Evolutionary conservation across 257 asterid species (phyloP).

Genomic region (Solanum virginianum): DNA sequence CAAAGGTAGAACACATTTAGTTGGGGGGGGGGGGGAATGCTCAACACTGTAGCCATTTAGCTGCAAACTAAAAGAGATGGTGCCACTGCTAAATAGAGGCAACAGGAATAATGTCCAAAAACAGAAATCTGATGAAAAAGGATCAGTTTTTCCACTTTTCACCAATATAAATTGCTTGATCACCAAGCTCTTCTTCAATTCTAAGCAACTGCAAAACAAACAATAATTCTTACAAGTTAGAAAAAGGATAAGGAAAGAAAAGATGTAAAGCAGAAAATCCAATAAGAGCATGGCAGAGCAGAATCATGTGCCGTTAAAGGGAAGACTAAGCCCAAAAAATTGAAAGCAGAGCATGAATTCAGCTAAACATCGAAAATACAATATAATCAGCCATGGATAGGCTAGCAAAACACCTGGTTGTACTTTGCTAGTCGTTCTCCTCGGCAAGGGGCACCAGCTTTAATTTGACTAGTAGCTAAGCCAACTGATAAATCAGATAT

Average conservation of each 20-base stretch:
- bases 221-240: neutral
- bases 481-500: constrained; percentile 94
- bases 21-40: neutral
- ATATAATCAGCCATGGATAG: neutral
- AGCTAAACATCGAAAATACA: neutral
- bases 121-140: neutral
- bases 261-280: neutral
- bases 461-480: constrained; percentile 71
- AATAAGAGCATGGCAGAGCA: neutral
- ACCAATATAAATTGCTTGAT: constrained; percentile 66
- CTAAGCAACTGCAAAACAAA: constrained; percentile 59
- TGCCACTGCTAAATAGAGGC: neutral
- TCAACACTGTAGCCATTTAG: neutral
- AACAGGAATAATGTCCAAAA: neutral
- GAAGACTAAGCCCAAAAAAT: neutral
- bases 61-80: neutral
- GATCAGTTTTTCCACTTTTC: constrained; percentile 78
- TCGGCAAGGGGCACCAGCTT: constrained; percentile 98
- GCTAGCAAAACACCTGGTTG: constrained; percentile 61
- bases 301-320: neutral
- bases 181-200: constrained; percentile 94
- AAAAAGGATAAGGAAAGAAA: neutral
- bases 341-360: neutral
- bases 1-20: neutral
- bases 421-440: constrained; percentile 96